Evolutionary conservation across 139 green algal genomes (phyloP).

Genomic region (Desmodesmus armatus): DNA sequence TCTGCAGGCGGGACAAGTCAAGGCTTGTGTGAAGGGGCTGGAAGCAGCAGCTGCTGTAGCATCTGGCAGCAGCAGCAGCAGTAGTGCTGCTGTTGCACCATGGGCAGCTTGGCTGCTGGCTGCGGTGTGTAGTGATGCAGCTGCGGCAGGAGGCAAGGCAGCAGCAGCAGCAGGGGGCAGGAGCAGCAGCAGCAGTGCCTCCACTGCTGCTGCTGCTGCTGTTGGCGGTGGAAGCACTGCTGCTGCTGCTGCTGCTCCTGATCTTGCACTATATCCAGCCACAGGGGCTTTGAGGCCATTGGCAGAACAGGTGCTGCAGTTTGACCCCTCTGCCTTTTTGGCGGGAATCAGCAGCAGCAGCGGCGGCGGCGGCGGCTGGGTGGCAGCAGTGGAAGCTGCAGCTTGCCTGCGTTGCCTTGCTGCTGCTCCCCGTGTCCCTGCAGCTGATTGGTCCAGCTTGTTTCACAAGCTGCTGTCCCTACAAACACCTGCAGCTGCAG

Average conservation of each 20-base stretch:
- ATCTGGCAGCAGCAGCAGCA: slow-evolving; percentile 29
- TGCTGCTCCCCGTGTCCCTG: slow-evolving; percentile 15
- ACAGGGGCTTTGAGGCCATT: slow-evolving; percentile 20
- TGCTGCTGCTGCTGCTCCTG: slow-evolving; percentile 2
- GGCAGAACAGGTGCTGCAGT: slow-evolving; percentile 8
- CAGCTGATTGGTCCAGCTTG: slow-evolving; percentile 25
- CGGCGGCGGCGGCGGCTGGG: not conserved
- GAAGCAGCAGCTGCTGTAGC: slow-evolving; percentile 24
- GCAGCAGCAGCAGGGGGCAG: not conserved
- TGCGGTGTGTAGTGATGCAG: not conserved
- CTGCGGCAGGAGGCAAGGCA: not conserved
- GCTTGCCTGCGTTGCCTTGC: slow-evolving; percentile 16
- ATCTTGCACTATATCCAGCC: slow-evolving; percentile 13
- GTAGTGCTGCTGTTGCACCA: not conserved
- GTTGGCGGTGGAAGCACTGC: too few species aligned
- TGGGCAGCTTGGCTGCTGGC: slow-evolving; percentile 18
- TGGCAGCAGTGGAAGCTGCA: not conserved
- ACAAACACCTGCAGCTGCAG: not conserved
- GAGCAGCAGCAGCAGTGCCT: not conserved
- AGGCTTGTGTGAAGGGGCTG: not conserved
- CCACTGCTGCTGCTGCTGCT: not conserved
- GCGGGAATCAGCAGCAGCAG: too few species aligned
- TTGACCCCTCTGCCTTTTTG: not conserved
- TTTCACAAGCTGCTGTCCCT: not conserved
- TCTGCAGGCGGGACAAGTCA: too few species aligned